Base-by-base conservation (phyloP, 345 rosid genomes). In the Ricinus communis region DNA sequence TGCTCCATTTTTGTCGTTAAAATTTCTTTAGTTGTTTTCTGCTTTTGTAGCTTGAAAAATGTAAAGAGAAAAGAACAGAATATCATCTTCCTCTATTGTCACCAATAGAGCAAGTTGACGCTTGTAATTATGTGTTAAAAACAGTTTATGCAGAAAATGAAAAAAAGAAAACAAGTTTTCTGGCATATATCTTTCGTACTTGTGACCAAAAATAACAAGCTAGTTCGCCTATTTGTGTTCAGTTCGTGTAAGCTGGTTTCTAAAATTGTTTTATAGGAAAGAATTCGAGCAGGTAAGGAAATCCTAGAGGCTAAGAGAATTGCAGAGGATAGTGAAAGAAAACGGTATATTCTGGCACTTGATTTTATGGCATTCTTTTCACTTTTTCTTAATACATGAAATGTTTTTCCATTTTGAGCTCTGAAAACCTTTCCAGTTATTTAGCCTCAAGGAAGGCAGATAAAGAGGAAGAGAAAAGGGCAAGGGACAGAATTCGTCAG, bases 311-410 rank as follows among this genome's bases (percentile, higher is more conserved):
- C 90, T 65, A 84, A 79, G 80, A 74, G 68, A 80, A 80, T 75
- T 24, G 87, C 89, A 0, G 97, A 85, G 79, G 97, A 90, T 50
- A 84, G 83, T 73, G 86, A 87, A 81, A 87, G 97, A 83, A 84
- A 85, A 77, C 85, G 92, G 97, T 92, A 59, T 25, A 82, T 58
- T 61, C 68, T n/a, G n/a, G n/a, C n/a, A n/a, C n/a, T n/a, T n/a
- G n/a, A n/a, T n/a, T n/a, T n/a, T n/a, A n/a, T n/a, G n/a, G n/a
- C n/a, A n/a, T n/a, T n/a, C n/a, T n/a, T n/a, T n/a, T n/a, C n/a
- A n/a, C n/a, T 62, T 64, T 45, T 49, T 28, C 70, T 53, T 33
- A 22, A 57, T 30, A 21, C 22, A 45, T 63, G 38, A 36, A 15
- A 16, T 49, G 66, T 55, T 53, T 40, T 72, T 54, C n/a, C 50